Base-by-base conservation (phyloP, 2,329 filamentous ascomycete genomes). In the Ophioceras dolichostomum region DNA sequence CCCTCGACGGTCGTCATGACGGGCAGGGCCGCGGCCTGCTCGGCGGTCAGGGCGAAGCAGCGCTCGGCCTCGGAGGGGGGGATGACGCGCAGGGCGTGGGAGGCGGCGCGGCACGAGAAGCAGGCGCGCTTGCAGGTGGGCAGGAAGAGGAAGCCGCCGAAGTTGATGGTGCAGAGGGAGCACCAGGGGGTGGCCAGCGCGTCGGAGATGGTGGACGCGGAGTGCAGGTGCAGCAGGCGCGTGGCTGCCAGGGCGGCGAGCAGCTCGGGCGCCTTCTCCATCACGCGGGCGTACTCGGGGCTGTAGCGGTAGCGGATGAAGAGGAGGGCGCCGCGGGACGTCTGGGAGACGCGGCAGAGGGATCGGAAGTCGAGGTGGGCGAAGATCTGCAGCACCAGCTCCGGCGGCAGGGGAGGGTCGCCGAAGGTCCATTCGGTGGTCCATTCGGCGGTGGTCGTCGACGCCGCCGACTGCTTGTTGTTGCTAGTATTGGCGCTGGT, bases 81-180 rank as follows among this genome's bases (percentile, higher is more conserved):
- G n/a, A 17, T 17, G 10, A 38, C 29, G 28, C 36, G 30, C 20
- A 38, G 21, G 13, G 20, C 29, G 8, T 14, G 20, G 36, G 32
- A 32, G n/a, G 19, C 22, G 28, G 14, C 9, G 28, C 32, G 20
- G 30, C 36, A 38, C 21, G 17, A 19, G 5, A 38, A 20, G 16
- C 36, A 38, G 36, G 20, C 20, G 19, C 36, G 36, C 36, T 32
- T 20, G 22, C 28, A 21, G 5, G 36, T 32, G n/a, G 28, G 19
- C 7, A 38, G 36, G 29, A 38, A 38, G 1, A 38, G 29, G n/a
- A 32, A 38, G 14, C 36, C 36, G 19, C 36, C 36, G 21, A 38
- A 32, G 20, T 32, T n/a, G 29, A 32, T 16, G 24, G 8, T 10
- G 30, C 36, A 38, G 16, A 19, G 24, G 28, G 21, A 5, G 30